Evolutionary conservation across 2,329 filamentous ascomycete genomes (phyloP).

Genomic region (Apiospora koreana): DNA sequence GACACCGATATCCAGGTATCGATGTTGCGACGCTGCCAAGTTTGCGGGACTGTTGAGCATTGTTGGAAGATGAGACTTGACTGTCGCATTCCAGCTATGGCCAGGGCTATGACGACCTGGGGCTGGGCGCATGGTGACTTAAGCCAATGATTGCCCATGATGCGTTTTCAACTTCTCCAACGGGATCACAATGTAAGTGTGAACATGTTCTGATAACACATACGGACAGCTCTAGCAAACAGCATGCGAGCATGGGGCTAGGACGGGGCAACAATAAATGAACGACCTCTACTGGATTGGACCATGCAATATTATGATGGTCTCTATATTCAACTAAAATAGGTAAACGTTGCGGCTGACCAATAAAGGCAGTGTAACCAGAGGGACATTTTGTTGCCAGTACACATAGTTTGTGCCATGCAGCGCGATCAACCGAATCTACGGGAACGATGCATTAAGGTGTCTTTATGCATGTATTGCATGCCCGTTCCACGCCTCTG

Average conservation of each 20-base stretch:
- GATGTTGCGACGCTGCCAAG: neutral
- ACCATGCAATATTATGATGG: neutral
- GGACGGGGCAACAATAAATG: neutral
- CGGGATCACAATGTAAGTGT: conserved; percentile 1
- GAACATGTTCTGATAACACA: neutral
- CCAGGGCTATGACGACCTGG: neutral
- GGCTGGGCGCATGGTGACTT: neutral
- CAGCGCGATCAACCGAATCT: neutral
- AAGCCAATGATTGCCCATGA: neutral
- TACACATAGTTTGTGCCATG: neutral
- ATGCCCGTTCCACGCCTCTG: neutral
- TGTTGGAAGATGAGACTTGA: neutral
- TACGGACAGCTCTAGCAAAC: neutral
- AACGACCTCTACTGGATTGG: neutral
- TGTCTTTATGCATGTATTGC: neutral
- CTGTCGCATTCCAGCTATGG: neutral
- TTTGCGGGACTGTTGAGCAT: neutral
- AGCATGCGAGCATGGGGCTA: neutral
- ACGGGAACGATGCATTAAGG: neutral
- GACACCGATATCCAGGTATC: neutral
- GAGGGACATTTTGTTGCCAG: neutral
- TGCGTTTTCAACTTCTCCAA: neutral
- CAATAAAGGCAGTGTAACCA: neutral
- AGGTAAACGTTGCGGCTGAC: neutral
- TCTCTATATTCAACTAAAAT: neutral